Evolutionary conservation across 495 filamentous ascomycete genomes (phyloP).

Genomic region (Trichoderma orchidacearum): DNA sequence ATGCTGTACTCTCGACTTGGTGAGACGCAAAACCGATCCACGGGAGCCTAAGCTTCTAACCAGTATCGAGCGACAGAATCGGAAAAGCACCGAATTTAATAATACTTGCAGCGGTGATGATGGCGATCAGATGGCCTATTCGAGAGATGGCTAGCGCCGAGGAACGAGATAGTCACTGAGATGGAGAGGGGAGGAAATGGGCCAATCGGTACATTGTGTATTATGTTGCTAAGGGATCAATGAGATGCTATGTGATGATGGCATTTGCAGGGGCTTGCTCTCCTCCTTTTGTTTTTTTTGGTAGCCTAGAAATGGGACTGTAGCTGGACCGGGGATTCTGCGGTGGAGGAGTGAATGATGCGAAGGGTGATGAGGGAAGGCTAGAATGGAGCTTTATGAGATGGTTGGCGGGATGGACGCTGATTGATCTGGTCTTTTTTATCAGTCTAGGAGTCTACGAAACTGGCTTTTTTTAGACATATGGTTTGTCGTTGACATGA

Average conservation of each 20-base stretch:
- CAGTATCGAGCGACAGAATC: constrained; percentile 18
- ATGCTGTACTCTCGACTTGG: constrained; percentile 97
- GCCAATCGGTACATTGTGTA: background rate
- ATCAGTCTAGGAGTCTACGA: background rate
- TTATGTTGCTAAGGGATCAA: background rate
- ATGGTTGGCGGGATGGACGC: background rate
- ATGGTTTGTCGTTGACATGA: background rate
- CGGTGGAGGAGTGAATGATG: background rate
- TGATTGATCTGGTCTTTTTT: background rate
- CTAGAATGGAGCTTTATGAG: background rate
- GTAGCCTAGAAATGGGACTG: background rate
- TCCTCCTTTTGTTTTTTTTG: background rate
- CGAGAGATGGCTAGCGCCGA: background rate
- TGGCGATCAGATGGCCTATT: background rate
- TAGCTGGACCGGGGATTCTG: background rate
- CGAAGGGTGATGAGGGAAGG: background rate
- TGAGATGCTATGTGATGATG: constrained; percentile 2
- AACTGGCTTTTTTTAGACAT: background rate
- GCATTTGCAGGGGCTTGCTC: background rate
- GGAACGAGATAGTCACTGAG: background rate
- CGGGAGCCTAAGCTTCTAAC: constrained; percentile 5
- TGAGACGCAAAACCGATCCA: constrained; percentile 35
- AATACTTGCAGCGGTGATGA: background rate
- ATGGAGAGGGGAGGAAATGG: background rate
- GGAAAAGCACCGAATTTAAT: constrained; percentile 30